Evolutionary conservation across 1,284 basidiomycete species (phyloP), one percentile per base, ranked within the genome.

Genomic region (Apiotrichum veenhuisii): DNA sequence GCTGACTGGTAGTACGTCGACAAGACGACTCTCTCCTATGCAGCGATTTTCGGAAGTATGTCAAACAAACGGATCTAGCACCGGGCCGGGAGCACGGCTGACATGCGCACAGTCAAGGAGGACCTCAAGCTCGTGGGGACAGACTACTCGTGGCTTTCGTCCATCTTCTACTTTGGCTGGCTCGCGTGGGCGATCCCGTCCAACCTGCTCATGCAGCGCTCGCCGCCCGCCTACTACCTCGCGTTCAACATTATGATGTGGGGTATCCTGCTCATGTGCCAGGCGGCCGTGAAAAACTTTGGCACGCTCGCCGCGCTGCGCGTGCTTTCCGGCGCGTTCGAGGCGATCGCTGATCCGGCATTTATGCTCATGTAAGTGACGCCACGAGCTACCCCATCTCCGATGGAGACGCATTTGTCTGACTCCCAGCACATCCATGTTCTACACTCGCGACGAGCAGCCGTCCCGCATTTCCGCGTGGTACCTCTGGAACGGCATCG

Each of bases 101-200:
- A 38, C 52, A 5, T 18, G 36, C 9, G 15, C 11, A 2, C 33
- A 37, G 34, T 78, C 61, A 74, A 71, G 56, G 58, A 65, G 9
- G 77, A 74, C 50, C 64, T 75, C n/a, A 59, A 72, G 37, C 69
- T 78, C 15, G 50, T 51, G 17, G 66, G 68, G 10, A 64, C 56
- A 9, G 56, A 74, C 42, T 77, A 76, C 62, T 72, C 69, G 1
- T 76, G 74, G 74, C 69, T 78, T 11, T 26, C 70, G 25, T 69
- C 66, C 33, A 64, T 79, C 43, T 80, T 80, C 68, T 80, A 81
- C 68, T 80, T 80, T 50, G 79, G 80, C 23, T 80, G 79, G 80
- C 59, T 81, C 5, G 73, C 65, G 2, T 80, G 80, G 80, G 80
- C 79, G 0, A 72, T 81, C 45, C 80, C 80, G 0, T 77, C 79